Evolutionary conservation across 495 filamentous ascomycete species (phyloP).

Genomic region (Neurospora sp.): DNA sequence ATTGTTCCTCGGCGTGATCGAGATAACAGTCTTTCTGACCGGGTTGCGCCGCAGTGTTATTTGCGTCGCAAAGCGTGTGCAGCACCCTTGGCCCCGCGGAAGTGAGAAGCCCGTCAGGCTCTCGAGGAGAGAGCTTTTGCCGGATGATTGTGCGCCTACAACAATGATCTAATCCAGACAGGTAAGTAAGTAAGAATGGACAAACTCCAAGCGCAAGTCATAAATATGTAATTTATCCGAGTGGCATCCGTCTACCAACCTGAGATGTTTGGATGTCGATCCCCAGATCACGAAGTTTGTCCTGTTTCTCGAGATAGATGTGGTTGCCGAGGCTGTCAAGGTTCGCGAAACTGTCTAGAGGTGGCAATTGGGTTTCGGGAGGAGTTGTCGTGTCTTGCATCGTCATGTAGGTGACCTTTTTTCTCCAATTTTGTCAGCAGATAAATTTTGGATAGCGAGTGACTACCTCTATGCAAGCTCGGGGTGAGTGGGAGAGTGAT

Average conservation of each 20-base stretch:
- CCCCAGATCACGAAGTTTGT: conserved; percentile 15
- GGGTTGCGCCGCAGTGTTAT: conserved; percentile 41
- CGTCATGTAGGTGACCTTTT: not conserved
- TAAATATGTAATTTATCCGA: too few species aligned
- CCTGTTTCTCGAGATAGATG: conserved; percentile 7
- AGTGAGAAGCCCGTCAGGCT: conserved; percentile 42
- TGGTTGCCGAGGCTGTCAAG: conserved; percentile 6
- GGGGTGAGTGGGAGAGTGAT: too few species aligned
- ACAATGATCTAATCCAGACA: conserved; percentile 23
- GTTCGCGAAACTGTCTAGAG: not conserved
- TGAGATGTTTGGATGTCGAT: conserved; percentile 12
- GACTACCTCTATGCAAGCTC: too few species aligned
- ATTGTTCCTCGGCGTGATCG: conserved; percentile 34
- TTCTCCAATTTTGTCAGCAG: too few species aligned
- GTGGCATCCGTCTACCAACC: not conserved
- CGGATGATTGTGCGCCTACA: conserved; percentile 41
- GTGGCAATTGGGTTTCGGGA: not conserved
- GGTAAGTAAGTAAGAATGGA: too few species aligned
- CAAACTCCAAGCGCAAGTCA: too few species aligned
- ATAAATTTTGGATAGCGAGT: too few species aligned
- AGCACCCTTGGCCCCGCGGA: conserved; percentile 41
- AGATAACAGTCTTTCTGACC: conserved; percentile 23
- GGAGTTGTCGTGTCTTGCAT: not conserved
- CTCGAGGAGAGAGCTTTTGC: conserved; percentile 45
- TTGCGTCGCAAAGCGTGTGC: conserved; percentile 50